Conservation (phyloP, 2,329 filamentous ascomycete genomes). For the Paecilomyces niveus region DNA sequence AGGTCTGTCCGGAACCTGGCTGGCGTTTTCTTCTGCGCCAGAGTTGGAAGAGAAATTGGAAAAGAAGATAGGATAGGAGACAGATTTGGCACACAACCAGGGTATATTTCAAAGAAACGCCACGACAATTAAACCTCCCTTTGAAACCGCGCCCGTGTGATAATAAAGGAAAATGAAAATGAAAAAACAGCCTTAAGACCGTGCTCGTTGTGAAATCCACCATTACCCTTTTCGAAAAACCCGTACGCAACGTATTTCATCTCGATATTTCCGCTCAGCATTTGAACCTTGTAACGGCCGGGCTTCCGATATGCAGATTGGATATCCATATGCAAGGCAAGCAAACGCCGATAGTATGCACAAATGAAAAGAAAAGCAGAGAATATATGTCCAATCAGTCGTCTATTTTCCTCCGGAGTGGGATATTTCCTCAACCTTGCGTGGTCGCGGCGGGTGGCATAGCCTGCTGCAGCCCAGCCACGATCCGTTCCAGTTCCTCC, state of each 20-base stretch:
- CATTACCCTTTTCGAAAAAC: neutral
- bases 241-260: neutral
- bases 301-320: conserved; percentile 7
- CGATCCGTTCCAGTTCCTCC: conserved; percentile 34
- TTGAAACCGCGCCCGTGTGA: neutral
- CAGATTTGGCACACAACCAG: neutral
- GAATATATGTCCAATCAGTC: conserved; percentile 1
- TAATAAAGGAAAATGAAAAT: neutral
- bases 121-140: neutral
- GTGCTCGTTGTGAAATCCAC: neutral
- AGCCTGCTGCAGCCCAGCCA: conserved; percentile 28
- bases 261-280: conserved; percentile 13
- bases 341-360: conserved; percentile 29
- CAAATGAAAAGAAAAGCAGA: conserved; percentile 11
- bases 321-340: conserved; percentile 14
- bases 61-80: neutral
- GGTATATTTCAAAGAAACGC: conserved; percentile 1
- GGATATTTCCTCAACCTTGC: conserved; percentile 4
- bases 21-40: neutral
- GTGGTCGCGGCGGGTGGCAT: conserved; percentile 22
- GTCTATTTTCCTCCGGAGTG: neutral
- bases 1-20: neutral
- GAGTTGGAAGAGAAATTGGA: neutral
- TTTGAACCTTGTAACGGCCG: neutral
- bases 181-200: neutral